Evolutionary conservation across 129 eudicot genomes (phyloP).

Genomic region (Flaveria robusta): DNA sequence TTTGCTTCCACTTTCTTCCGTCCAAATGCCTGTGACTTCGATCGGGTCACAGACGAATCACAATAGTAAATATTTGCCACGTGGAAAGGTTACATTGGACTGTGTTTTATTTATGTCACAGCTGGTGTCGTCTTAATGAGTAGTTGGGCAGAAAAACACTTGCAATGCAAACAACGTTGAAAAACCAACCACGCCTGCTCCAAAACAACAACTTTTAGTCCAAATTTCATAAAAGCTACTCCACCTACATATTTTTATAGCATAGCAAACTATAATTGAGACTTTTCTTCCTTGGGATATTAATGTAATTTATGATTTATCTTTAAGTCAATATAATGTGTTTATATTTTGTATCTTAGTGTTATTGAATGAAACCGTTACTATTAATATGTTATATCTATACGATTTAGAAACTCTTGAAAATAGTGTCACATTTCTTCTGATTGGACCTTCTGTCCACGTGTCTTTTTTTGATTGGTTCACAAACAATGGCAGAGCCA

Average conservation of each 20-base stretch:
- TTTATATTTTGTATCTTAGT: no score
- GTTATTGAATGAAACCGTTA: no score
- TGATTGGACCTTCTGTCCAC: no score
- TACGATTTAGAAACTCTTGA: no score
- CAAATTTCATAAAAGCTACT: background rate
- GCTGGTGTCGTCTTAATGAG: background rate
- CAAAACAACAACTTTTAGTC: background rate
- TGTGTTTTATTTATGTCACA: background rate
- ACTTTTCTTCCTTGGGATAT: background rate
- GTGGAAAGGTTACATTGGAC: background rate
- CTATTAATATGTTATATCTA: no score
- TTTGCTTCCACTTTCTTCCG: background rate
- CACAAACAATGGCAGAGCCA: no score
- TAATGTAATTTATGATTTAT: no score
- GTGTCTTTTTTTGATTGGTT: no score
- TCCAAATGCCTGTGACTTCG: background rate
- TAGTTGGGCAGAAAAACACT: conserved; percentile 6
- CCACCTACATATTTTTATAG: background rate
- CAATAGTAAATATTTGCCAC: background rate
- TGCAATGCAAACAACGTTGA: conserved; percentile 1
- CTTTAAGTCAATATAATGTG: no score
- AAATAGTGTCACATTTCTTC: no score
- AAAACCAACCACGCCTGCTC: conserved; percentile 5
- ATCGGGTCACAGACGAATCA: background rate
- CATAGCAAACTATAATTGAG: background rate